Evolutionary conservation across 2,329 filamentous ascomycete genomes (phyloP).

Genomic region (Colletotrichum lindemuthianum): DNA sequence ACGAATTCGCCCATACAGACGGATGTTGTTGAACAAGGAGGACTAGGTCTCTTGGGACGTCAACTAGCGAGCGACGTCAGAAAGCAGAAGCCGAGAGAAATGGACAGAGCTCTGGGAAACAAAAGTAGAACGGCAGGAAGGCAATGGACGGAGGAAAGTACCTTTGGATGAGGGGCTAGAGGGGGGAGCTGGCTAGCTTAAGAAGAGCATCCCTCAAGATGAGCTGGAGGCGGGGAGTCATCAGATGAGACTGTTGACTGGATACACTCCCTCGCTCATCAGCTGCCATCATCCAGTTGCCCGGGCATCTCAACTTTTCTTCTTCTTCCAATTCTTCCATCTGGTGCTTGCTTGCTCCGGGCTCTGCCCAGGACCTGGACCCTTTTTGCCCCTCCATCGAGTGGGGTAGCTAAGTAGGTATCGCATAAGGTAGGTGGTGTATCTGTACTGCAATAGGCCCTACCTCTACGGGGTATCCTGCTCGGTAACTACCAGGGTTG

Average conservation of each 20-base stretch:
- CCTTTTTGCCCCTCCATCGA: conserved; percentile 31
- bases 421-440: too few relatives aligned
- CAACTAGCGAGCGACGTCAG: neutral
- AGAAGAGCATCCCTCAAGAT: conserved; percentile 19
- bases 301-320: neutral
- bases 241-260: conserved; percentile 3
- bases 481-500: conserved; percentile 4
- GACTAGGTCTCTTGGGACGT: neutral
- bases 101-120: neutral
- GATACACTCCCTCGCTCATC: neutral
- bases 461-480: conserved; percentile 13
- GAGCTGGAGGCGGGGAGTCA: conserved; percentile 16
- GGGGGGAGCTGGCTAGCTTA: conserved; percentile 15
- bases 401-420: conserved; percentile 25
- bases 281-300: too few relatives aligned
- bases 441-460: too few relatives aligned
- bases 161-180: too few relatives aligned
- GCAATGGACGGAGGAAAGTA: neutral
- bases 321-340: conserved; percentile 12
- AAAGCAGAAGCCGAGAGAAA: neutral
- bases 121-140: neutral
- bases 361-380: conserved; percentile 30
- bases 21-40: neutral
- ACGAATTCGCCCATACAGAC: conserved; percentile 4
- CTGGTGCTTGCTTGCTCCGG: conserved; percentile 18